A percentile compares a stretch with the other conserved stretches of the same genome.
These are phyloP conservation scores for Acer campestre DNA, from an alignment of 345 rosid species.

Conservation along the genomic window DNA sequence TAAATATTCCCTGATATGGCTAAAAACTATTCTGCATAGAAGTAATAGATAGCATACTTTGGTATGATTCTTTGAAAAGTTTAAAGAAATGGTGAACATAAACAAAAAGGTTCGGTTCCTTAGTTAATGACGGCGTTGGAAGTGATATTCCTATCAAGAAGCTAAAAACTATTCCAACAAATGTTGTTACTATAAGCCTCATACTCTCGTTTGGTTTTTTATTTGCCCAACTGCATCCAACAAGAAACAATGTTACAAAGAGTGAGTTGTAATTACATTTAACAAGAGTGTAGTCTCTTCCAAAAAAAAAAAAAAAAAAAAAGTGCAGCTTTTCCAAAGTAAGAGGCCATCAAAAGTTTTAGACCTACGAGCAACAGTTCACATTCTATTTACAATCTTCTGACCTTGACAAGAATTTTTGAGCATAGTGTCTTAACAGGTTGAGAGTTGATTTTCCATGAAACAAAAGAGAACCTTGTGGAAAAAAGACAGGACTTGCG, in stretches of 20 bases:
- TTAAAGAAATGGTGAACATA: background rate
- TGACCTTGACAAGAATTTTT: slow-evolving; percentile 25
- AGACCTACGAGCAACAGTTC: slow-evolving; percentile 66
- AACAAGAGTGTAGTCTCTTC: background rate
- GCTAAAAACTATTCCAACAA: slow-evolving; percentile 76
- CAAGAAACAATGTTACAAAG: slow-evolving; percentile 8
- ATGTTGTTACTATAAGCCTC: slow-evolving; percentile 62
- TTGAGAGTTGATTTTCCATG: slow-evolving; percentile 14
- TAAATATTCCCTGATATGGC: background rate
- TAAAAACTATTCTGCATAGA: background rate
- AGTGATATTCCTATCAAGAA: slow-evolving; percentile 78
- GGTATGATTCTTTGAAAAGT: background rate
- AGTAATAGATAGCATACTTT: too few relatives aligned
- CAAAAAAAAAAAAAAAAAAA: too few relatives aligned
- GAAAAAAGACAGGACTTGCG: slow-evolving; percentile 21
- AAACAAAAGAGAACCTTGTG: slow-evolving; percentile 19
- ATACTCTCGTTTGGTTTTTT: too few relatives aligned
- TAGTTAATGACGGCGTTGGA: slow-evolving; percentile 65
- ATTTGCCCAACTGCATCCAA: slow-evolving; percentile 49
- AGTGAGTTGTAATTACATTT: background rate
- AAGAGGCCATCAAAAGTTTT: slow-evolving; percentile 22
- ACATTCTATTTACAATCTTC: slow-evolving; percentile 52
- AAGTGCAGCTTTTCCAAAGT: background rate
- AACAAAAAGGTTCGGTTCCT: slow-evolving; percentile 42
- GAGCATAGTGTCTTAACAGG: slow-evolving; percentile 17